phyloP scores from a whole-genome alignment of 2,329 filamentous ascomycete species.

The Annulohypoxylon truncatum region DNA sequence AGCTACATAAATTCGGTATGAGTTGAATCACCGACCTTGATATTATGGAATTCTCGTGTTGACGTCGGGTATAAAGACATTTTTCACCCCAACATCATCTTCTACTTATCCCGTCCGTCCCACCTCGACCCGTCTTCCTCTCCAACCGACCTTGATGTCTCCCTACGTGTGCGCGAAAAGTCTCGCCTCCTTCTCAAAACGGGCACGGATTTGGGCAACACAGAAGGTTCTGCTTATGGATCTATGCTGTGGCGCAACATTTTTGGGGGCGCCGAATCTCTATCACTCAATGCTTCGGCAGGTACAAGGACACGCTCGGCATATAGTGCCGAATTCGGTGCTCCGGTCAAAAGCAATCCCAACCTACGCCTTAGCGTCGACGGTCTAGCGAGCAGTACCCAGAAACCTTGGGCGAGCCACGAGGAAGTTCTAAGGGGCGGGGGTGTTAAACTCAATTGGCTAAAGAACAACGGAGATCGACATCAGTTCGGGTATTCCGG shows the following conservation, averaged over 20 bases:
- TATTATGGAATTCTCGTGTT: constrained; percentile 40
- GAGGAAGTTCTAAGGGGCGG: constrained; percentile 88
- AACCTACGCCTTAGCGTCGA: constrained; percentile 83
- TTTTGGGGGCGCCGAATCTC: constrained; percentile 90
- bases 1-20: constrained; percentile 81
- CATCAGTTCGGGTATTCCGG: constrained; percentile 85
- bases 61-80: constrained; percentile 69
- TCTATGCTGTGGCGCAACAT: constrained; percentile 90
- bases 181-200: constrained; percentile 90
- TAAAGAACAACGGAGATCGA: constrained; percentile 70
- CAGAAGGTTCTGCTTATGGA: constrained; percentile 92
- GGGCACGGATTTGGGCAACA: constrained; percentile 92
- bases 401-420: constrained; percentile 94
- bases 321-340: constrained; percentile 87
- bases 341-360: constrained; percentile 86
- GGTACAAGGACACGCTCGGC: constrained; percentile 92
- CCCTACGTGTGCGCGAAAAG: constrained; percentile 81
- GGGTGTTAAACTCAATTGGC: constrained; percentile 80
- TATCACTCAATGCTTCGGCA: constrained; percentile 86
- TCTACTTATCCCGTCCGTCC: constrained; percentile 83
- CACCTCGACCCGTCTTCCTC: constrained; percentile 75
- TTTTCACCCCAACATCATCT: constrained; percentile 83
- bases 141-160: constrained; percentile 83
- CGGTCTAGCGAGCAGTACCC: constrained; percentile 82
- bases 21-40: constrained; percentile 14